Percentiles rank a stretch among this genome's conserved stretches.
phyloP scores from a whole-genome alignment of 2,329 filamentous ascomycete genomes.

The Fusarium pseudograminearum region DNA sequence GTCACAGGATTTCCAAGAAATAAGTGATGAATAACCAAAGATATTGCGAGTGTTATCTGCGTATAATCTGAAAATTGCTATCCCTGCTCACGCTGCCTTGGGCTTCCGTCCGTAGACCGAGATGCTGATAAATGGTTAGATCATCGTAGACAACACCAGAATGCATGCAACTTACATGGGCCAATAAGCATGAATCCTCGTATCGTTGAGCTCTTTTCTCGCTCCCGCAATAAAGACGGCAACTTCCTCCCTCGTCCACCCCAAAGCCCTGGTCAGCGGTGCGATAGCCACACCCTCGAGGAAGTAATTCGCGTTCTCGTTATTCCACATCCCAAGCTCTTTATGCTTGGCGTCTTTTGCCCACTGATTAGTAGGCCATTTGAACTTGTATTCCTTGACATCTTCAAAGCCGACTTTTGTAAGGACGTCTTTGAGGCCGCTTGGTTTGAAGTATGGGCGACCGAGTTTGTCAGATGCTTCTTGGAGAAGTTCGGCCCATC shows the following conservation, averaged over 20 bases:
- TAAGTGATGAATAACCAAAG: too few species aligned
- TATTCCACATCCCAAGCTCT: constrained; percentile 21
- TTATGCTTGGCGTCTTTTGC: constrained; percentile 30
- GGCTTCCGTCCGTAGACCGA: constrained; percentile 20
- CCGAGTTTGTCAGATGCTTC: constrained; percentile 22
- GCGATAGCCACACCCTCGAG: constrained; percentile 15
- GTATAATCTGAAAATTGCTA: background rate
- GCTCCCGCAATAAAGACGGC: constrained; percentile 19
- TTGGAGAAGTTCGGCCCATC: constrained; percentile 1
- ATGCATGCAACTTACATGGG: constrained; percentile 15
- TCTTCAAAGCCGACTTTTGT: constrained; percentile 15
- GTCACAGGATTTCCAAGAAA: too few species aligned
- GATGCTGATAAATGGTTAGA: background rate
- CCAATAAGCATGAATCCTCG: constrained; percentile 29
- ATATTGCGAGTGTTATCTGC: rapidly evolving
- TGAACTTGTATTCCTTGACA: constrained; percentile 6
- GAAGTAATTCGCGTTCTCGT: constrained; percentile 17
- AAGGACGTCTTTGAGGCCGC: background rate
- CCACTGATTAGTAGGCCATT: constrained; percentile 31
- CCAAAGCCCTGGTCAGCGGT: constrained; percentile 16
- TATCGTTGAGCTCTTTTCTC: constrained; percentile 22
- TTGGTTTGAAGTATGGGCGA: constrained; percentile 7
- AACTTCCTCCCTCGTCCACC: constrained; percentile 25
- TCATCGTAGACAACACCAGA: rapidly evolving
- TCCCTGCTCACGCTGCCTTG: background rate